Base-by-base conservation (phyloP, 495 filamentous ascomycete genomes). In the Penicillium psychrofluorescens region DNA sequence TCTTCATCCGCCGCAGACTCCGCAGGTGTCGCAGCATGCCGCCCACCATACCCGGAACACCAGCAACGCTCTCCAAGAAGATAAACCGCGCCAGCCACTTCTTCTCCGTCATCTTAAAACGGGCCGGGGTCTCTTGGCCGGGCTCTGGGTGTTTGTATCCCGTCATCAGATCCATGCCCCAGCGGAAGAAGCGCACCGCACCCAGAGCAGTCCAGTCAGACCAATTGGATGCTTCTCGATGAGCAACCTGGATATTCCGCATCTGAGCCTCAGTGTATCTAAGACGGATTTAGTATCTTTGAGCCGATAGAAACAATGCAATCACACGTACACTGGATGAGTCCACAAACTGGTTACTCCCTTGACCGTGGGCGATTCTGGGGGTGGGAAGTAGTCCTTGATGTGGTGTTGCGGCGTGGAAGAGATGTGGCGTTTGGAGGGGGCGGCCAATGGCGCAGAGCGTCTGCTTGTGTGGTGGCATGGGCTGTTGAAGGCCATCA, bases 21-120 rank as follows among this genome's bases (percentile, higher is more conserved):
- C 85, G 78, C 7, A 98, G 68, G 65, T 98, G 92, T 13, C 92
- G 74, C 10, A 97, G 67, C 84, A 95, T 95, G 8, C 90, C 92
- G 0, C 83, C 92, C 6, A 97, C 94, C 89, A 97, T 97, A 0
- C 94, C 94, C 0, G 94, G 94, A 0, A 98, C 92, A 13, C 84
- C 92, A 8, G 92, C 92, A 29, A 98, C 86, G 40, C 84, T 90
- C 63, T 98, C 92, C 40, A 98, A 76, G 66, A 98, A 97, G 48
- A 98, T 74, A 53, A 95, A 86, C 14, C 92, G 77, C 9, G 85
- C 75, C 33, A 96, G 64, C 85, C 85, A 91, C 53, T 89, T 86
- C 14, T 77, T 60, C 56, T 86, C 83, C 0, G 66, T 84, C 86
- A 91, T 90, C 29, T 67, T 58, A 54, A 80, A 80, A 40, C 54